Evolutionary conservation across 2,329 filamentous ascomycete species (phyloP).

Genomic region (Massarina eburnea): DNA sequence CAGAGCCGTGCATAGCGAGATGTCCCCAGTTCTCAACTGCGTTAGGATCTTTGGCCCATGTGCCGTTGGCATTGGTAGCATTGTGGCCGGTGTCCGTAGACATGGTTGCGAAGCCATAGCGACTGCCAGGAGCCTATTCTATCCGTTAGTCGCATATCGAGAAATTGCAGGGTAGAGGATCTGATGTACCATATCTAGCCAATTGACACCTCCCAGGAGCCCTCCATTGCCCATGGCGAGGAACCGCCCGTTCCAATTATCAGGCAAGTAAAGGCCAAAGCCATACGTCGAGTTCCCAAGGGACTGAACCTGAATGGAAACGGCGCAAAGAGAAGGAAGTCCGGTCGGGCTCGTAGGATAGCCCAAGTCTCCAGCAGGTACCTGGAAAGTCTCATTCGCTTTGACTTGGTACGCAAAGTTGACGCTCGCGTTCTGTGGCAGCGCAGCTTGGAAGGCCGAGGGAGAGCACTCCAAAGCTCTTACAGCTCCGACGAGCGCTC

Average conservation of each 20-base stretch:
- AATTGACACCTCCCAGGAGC: conserved; percentile 52
- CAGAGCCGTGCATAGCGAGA: conserved; percentile 50
- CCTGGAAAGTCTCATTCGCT: conserved; percentile 43
- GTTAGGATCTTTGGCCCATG: conserved; percentile 45
- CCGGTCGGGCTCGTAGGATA: conserved; percentile 44
- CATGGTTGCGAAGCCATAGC: conserved; percentile 49
- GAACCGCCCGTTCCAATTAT: conserved; percentile 42
- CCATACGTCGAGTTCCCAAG: conserved; percentile 38
- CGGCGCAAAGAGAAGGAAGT: conserved; percentile 42
- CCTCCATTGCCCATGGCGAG: conserved; percentile 50
- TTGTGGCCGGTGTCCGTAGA: conserved; percentile 52
- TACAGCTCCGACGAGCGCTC: conserved; percentile 19
- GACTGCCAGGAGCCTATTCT: conserved; percentile 23
- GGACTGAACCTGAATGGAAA: conserved; percentile 41
- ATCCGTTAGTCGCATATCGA: not conserved
- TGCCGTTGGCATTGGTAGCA: conserved; percentile 32
- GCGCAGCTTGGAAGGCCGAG: conserved; percentile 33
- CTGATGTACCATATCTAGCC: conserved; percentile 50
- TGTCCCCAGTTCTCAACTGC: conserved; percentile 44
- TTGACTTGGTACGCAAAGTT: conserved; percentile 36
- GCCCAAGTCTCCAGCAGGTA: conserved; percentile 41
- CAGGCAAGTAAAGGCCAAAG: conserved; percentile 44
- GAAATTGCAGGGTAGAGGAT: not conserved
- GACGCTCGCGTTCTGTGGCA: conserved; percentile 40
- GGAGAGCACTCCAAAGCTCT: conserved; percentile 35